Percentiles rank a stretch among this genome's conserved stretches.
phyloP scores from a whole-genome alignment of 2,329 filamentous ascomycete genomes.

The Pseudogymnoascus sp. region DNA sequence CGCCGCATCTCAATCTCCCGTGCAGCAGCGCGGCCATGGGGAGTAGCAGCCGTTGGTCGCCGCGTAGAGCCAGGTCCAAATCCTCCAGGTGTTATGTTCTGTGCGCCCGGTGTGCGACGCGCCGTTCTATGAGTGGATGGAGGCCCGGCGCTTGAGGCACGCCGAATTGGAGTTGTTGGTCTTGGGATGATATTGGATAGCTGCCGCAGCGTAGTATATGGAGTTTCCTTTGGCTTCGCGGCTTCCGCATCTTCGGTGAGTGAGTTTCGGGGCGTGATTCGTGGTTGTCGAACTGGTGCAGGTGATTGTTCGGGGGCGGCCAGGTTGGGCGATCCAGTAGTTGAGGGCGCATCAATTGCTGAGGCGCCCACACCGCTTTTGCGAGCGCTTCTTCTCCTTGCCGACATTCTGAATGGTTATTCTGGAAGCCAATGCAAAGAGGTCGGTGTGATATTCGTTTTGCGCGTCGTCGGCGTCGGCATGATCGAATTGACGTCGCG shows the following conservation, averaged over 20 bases:
- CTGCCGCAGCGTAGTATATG: slow-evolving; percentile 21
- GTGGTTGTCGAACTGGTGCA: slow-evolving; percentile 12
- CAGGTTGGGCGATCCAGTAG: neutral
- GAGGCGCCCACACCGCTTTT: neutral
- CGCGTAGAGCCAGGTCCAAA: slow-evolving; percentile 20
- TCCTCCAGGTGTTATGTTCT: slow-evolving; percentile 21
- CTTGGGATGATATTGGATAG: slow-evolving; percentile 21
- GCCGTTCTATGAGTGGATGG: slow-evolving; percentile 21
- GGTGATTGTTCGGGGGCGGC: neutral
- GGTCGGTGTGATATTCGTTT: neutral
- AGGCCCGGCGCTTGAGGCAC: slow-evolving; percentile 24
- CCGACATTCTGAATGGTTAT: neutral
- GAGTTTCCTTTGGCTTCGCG: slow-evolving; percentile 19
- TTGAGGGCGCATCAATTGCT: neutral
- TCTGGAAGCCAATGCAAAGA: neutral
- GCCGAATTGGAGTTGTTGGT: slow-evolving; percentile 25
- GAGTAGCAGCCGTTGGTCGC: slow-evolving; percentile 34
- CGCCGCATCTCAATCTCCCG: slow-evolving; percentile 51
- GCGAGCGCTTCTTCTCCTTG: neutral
- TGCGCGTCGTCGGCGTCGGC: slow-evolving; percentile 6
- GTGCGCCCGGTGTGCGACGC: slow-evolving; percentile 21
- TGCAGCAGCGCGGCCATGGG: slow-evolving; percentile 53
- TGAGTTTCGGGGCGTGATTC: slow-evolving; percentile 22
- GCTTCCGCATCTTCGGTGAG: slow-evolving; percentile 13
- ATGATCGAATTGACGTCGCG: neutral